Base-by-base conservation (phyloP, 768 basidiomycete species). In the Boletellus ananas region DNA sequence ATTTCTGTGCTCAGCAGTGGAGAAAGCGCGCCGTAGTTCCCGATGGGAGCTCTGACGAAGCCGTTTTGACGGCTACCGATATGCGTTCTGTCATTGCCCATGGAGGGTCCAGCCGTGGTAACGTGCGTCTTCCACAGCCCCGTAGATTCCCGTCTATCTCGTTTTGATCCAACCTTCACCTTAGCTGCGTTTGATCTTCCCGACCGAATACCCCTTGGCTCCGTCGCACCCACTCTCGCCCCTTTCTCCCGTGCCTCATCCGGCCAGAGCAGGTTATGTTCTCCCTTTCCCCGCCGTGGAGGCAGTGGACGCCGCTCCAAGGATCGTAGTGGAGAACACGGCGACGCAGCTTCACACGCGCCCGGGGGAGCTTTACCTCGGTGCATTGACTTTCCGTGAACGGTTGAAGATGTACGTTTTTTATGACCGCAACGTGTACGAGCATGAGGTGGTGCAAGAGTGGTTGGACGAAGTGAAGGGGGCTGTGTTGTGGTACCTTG, bases 351-450 rank as follows among this genome's bases (percentile, higher is more conserved):
- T 80, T 12, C 75, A 70, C 33, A 69, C 72, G 44, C 73, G 77
- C 11, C 75, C 79, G 2, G 68, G 59, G 3, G 76, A 80, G 55
- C 47, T 63, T 13, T 64, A 79, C 54, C 68, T 80, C 1, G 74
- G 75, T 2, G 73, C 77, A 45, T 62, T 3, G 74, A 66, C 4
- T 59, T 56, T 20, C 6, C 58, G 55, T 3, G 59, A 69, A 29
- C 59, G 66, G 34, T 51, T 82, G 33, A 49, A 50, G 4, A 41
- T 80, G 34, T 45, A 57, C 13, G 35, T 70, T 6, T 72, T 49
- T 55, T 75, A 66, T 56, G 80, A 82, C 46, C 63, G 57, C 8
- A 77, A 80, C 54, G 74, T 76, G 6, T 80, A 72, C 42, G 68
- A 74, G 3, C 63, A 68, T 5, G 63, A 48, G 1, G 51, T 73